Evolutionary conservation across 257 asterid genomes (phyloP), one percentile per base, ranked within the genome.

Genomic region (Petrea volubilis): DNA sequence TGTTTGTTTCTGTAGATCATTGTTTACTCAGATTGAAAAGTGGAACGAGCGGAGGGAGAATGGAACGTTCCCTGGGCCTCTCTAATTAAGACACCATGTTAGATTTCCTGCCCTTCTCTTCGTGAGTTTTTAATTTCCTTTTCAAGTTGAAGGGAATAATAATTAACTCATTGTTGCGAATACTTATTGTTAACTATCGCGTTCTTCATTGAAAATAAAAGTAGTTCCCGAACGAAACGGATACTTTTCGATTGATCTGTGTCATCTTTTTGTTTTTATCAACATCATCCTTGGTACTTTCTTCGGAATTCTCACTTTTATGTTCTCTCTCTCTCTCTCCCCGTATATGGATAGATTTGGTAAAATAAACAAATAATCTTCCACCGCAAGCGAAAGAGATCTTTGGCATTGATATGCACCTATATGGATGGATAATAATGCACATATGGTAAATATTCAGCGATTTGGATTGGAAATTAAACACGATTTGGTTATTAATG

Each of bases 21-120:
- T 57, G 31, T 49, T 74, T 55, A 24, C 33, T n/a, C 80, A 82
- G 87, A 70, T 82, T 23, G 87, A 82, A 2, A 79, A 59, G 77
- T 82, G 87, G 87, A 82, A 82, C 46, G 87, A 82, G 74, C 82
- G 79, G 79, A 74, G 87, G 79, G 87, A 77, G 53, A 79, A 51
- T 40, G 87, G 87, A 67, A 77, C 82, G 1, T 82, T 82, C 72
- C 77, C 87, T 0, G 87, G 87, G 64, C 85, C 84, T 53, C 85
- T 83, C 46, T 78, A 75, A 72, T 62, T 71, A 1, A 17, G 33
- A 38, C 12, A 27, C 68, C 68, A 17, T 24, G 60, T 67, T 23
- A 67, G 20, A 50, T 9, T 44, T 55, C 18, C 29, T 8, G 68
- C 38, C 51, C n/a, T n/a, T n/a, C 43, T 55, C 40, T 68, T 76